Percentiles rank a stretch among this genome's conserved stretches.
Conservation (phyloP, 164 flowering plant species). For the Umbellularia californica region DNA sequence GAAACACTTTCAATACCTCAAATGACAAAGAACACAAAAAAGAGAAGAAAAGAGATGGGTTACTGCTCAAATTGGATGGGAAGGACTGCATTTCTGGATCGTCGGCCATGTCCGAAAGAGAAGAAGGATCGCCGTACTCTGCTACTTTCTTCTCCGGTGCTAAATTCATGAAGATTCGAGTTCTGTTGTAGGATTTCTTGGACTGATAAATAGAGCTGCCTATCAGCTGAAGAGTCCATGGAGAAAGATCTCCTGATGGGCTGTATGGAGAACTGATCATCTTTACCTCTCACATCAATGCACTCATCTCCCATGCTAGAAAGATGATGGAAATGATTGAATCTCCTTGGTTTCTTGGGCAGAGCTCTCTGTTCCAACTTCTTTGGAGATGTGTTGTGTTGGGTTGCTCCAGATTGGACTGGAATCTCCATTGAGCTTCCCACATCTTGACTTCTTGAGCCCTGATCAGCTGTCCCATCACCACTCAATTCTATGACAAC, state of each 20-base stretch:
- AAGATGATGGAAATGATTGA: conserved; percentile 34
- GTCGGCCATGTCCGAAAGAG: conserved; percentile 65
- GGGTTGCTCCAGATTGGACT: conserved; percentile 10
- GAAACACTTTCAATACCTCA: background rate
- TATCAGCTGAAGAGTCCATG: conserved; percentile 75
- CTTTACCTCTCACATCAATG: conserved; percentile 55
- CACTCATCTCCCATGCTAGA: conserved; percentile 88
- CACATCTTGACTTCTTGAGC: conserved; percentile 22
- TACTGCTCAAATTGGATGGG: conserved; percentile 51
- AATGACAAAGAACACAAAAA: conserved; percentile 4
- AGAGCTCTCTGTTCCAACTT: conserved; percentile 31
- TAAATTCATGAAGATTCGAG: conserved; percentile 29
- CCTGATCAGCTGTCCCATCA: conserved; percentile 18
- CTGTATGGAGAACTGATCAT: conserved; percentile 50
- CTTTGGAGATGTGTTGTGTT: conserved; percentile 29
- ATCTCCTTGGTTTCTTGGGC: conserved; percentile 32
- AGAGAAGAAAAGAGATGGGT: background rate
- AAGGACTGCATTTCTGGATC: conserved; percentile 59
- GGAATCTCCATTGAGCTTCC: conserved; percentile 20
- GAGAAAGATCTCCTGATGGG: conserved; percentile 86
- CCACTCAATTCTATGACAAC: conserved; percentile 58
- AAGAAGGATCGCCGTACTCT: conserved; percentile 57
- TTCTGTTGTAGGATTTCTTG: conserved; percentile 51
- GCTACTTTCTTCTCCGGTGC: conserved; percentile 42
- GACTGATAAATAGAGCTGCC: conserved; percentile 55